Conservation (phyloP, 495 filamentous ascomycete genomes). For the Corynascus novoguineensis region DNA sequence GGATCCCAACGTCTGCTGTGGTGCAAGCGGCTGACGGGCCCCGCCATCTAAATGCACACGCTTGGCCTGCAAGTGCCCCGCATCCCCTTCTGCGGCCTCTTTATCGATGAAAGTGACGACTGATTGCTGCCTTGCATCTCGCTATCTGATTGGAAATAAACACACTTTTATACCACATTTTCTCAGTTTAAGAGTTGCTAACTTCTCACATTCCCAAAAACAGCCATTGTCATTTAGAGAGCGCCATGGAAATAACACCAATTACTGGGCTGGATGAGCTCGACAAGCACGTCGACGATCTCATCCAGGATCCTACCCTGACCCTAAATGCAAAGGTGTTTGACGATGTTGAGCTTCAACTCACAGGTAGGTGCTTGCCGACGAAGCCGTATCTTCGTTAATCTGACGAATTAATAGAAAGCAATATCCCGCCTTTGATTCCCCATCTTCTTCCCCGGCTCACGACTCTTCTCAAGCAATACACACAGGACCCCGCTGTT, state of each 20-base stretch:
- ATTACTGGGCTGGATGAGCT: constrained; percentile 45
- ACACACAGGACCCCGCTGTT: constrained; percentile 47
- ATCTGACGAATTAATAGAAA: constrained; percentile 22
- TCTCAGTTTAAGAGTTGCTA: not conserved
- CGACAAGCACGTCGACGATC: constrained; percentile 43
- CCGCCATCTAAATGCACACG: too few species aligned
- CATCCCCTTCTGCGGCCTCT: not conserved
- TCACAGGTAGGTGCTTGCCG: constrained; percentile 36
- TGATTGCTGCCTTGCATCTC: not conserved
- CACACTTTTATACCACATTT: not conserved
- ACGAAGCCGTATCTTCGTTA: not conserved
- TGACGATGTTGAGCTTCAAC: constrained; percentile 50
- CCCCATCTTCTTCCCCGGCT: constrained; percentile 45
- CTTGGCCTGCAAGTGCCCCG: not conserved
- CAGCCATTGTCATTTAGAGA: not conserved
- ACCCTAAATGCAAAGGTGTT: constrained; percentile 43
- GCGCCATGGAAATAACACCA: constrained; percentile 30
- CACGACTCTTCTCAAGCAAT: constrained; percentile 43
- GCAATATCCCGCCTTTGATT: constrained; percentile 44
- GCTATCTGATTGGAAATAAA: not conserved
- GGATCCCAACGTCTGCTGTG: not conserved
- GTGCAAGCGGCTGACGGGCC: not conserved
- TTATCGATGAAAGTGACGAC: constrained; percentile 2
- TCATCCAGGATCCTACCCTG: constrained; percentile 36
- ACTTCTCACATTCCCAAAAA: not conserved